phyloP scores from a whole-genome alignment of 148 eudicot species.

The Amaranthus palmeri region DNA sequence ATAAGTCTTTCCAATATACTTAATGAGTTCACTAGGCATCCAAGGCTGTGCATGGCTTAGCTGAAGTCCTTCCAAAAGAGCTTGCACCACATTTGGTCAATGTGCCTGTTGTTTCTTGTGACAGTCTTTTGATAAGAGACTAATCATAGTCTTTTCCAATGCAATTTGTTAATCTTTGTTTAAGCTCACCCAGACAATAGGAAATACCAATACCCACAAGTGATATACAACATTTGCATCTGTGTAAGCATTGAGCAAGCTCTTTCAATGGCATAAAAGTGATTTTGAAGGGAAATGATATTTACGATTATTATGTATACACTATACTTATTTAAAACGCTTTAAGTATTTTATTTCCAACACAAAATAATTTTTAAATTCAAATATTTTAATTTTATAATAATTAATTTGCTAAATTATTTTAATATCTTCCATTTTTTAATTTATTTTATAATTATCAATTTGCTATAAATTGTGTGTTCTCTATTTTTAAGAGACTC shows the following conservation, averaged over 20 bases:
- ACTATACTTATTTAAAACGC: too few relatives aligned
- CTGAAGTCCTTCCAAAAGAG: constrained; percentile 96
- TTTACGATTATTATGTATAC: too few relatives aligned
- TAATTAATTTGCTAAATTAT: too few relatives aligned
- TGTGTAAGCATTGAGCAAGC: constrained; percentile 93
- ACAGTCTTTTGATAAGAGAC: constrained; percentile 90
- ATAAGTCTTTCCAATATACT: constrained; percentile 93
- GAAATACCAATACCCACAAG: constrained; percentile 96
- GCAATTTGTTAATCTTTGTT: constrained; percentile 91
- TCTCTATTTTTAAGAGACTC: too few relatives aligned
- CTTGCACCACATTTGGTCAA: constrained; percentile 98
- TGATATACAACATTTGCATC: constrained; percentile 99
- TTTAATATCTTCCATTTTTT: too few relatives aligned
- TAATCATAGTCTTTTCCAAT: constrained; percentile 92
- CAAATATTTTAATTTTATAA: too few relatives aligned
- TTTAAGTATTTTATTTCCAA: too few relatives aligned
- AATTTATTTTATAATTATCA: too few relatives aligned
- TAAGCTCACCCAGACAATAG: constrained; percentile 97
- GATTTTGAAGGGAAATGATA: too few relatives aligned
- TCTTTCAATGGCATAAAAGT: constrained; percentile 89
- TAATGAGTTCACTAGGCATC: constrained; percentile 97
- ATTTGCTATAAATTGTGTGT: too few relatives aligned
- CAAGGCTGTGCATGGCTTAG: constrained; percentile 99
- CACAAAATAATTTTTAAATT: too few relatives aligned
- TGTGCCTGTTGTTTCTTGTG: constrained; percentile 86